Evolutionary conservation across 208 protist species (phyloP).

Genomic region (Naegleria lovaniensis): DNA sequence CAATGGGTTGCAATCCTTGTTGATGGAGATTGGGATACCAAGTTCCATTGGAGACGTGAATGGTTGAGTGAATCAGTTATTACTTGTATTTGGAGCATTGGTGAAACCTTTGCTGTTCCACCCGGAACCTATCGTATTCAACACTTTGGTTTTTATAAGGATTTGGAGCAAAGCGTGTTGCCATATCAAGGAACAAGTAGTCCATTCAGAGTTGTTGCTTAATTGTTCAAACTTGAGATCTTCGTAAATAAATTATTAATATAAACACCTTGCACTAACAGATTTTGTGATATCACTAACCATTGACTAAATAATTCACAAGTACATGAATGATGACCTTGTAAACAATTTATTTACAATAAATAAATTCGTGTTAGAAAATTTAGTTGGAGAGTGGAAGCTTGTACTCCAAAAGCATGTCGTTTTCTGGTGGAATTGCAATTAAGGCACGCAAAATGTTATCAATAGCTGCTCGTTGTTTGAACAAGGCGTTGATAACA

Average conservation of each 20-base stretch:
- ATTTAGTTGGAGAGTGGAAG: not conserved
- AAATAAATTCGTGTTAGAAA: too few relatives aligned
- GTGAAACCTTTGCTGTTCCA: not conserved
- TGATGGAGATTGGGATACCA: constrained; percentile 23
- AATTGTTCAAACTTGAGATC: not conserved
- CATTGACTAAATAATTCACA: too few relatives aligned
- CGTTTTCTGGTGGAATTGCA: constrained; percentile 83
- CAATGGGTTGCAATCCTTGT: not conserved
- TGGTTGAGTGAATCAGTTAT: not conserved
- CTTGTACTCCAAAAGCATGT: constrained; percentile 91
- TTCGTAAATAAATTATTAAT: too few relatives aligned
- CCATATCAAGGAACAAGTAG: not conserved
- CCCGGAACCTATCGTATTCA: constrained; percentile 11
- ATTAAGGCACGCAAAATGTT: constrained; percentile 91
- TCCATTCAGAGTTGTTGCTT: not conserved
- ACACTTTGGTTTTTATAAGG: constrained; percentile 19
- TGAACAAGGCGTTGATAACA: constrained; percentile 95
- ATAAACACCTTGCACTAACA: too few relatives aligned
- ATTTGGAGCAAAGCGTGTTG: not conserved
- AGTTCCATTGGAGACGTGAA: not conserved
- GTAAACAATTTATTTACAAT: not conserved
- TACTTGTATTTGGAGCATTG: not conserved
- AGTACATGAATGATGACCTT: too few relatives aligned
- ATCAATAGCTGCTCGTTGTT: constrained; percentile 84
- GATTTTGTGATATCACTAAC: too few relatives aligned